These are phyloP conservation scores for Plasmopara halstedii DNA, from an alignment of 352 stramenopile species.

Conservation along the genomic window DNA sequence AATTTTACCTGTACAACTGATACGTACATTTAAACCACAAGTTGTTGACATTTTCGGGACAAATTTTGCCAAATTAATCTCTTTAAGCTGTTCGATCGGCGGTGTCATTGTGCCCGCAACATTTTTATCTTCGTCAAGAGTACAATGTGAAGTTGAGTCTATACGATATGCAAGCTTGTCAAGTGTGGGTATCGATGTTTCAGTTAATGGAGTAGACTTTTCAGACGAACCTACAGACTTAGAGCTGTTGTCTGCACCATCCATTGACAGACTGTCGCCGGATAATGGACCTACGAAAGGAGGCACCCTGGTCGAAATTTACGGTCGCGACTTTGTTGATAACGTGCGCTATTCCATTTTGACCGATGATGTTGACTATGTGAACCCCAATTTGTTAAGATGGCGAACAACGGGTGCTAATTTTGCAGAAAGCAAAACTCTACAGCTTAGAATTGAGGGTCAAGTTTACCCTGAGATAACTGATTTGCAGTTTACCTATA, in stretches of 20 bases:
- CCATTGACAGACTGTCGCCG: conserved; percentile 5
- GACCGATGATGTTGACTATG: conserved; percentile 5
- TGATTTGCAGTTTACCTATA: conserved; percentile 18
- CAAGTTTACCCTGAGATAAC: conserved; percentile 4
- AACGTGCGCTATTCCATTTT: conserved; percentile 13
- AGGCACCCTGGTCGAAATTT: conserved; percentile 17
- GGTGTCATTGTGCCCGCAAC: background rate
- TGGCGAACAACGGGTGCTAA: conserved; percentile 15
- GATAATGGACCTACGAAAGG: conserved; percentile 17
- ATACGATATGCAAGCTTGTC: conserved; percentile 1
- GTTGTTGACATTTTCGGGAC: conserved; percentile 23
- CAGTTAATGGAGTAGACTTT: conserved; percentile 28
- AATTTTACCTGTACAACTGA: conserved; percentile 9
- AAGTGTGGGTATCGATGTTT: conserved; percentile 15
- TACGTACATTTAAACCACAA: conserved; percentile 10
- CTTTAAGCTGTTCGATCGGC: conserved; percentile 15
- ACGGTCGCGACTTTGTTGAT: conserved; percentile 16
- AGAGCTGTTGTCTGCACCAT: conserved; percentile 8
- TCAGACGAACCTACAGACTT: conserved; percentile 1
- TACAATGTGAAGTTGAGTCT: conserved; percentile 20
- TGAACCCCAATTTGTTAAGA: conserved; percentile 11
- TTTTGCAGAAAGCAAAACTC: background rate
- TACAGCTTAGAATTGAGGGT: conserved; percentile 9
- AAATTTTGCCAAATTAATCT: conserved; percentile 21
- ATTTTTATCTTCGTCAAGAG: conserved; percentile 20